Percentiles rank a stretch among this genome's conserved stretches.
Evolutionary conservation across 371 early-diverging fungal genomes (phyloP).

Genomic region (Conidiobolus incongruus): DNA sequence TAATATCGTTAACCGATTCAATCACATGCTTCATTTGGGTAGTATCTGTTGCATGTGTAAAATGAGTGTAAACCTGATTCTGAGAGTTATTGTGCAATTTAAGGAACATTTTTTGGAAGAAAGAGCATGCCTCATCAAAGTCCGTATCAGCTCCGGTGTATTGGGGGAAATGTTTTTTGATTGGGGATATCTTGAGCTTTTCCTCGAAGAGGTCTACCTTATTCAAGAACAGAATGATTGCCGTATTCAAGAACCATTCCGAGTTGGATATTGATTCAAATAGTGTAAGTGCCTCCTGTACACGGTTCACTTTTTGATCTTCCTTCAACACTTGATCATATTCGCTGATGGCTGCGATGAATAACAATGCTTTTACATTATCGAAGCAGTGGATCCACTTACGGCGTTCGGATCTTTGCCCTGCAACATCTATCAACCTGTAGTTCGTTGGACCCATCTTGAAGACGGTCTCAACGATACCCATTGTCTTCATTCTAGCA

Average conservation of each 20-base stretch:
- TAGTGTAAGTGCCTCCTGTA: conserved; percentile 85
- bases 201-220: conserved; percentile 85
- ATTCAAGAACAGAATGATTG: conserved; percentile 87
- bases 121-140: conserved; percentile 1
- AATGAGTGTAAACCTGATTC: conserved; percentile 28
- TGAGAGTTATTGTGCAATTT: conserved; percentile 9
- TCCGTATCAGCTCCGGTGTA: conserved; percentile 21
- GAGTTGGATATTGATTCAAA: conserved; percentile 91
- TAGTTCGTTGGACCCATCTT: conserved; percentile 49
- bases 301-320: conserved; percentile 63
- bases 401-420: conserved; percentile 76
- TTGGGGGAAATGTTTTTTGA: conserved; percentile 73
- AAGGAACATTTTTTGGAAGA: conserved; percentile 9
- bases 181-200: conserved; percentile 54
- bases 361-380: conserved; percentile 81
- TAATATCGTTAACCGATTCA: conserved; percentile 28
- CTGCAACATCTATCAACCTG: conserved; percentile 83
- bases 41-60: conserved; percentile 35
- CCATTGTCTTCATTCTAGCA: conserved; percentile 64
- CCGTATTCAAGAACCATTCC: conserved; percentile 77
- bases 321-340: conserved; percentile 88
- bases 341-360: conserved; percentile 76
- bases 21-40: conserved; percentile 27
- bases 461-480: conserved; percentile 74
- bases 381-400: conserved; percentile 93